These are phyloP conservation scores for Basidiobolus meristosporus DNA, from an alignment of 371 early-diverging fungal genomes.

Conservation along the genomic window DNA sequence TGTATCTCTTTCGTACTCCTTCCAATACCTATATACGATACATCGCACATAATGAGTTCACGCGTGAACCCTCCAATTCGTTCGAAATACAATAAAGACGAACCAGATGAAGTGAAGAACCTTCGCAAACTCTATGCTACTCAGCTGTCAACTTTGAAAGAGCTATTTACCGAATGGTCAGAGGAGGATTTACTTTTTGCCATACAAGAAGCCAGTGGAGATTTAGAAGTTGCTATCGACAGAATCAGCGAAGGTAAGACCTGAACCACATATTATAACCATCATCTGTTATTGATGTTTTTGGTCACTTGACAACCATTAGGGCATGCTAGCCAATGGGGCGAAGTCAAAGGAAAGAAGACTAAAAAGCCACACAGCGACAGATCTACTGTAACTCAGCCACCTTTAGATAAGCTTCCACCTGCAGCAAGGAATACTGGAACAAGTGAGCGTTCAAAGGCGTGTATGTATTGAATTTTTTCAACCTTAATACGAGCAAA, in stretches of 20 bases:
- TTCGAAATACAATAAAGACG: too few relatives aligned
- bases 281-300: neutral
- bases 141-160: slow-evolving; percentile 49
- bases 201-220: slow-evolving; percentile 71
- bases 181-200: slow-evolving; percentile 74
- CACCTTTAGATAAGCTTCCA: too few relatives aligned
- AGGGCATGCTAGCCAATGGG: slow-evolving; percentile 81
- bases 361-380: slow-evolving; percentile 9
- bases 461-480: too few relatives aligned
- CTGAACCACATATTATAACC: neutral
- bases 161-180: slow-evolving; percentile 76
- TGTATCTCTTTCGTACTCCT: too few relatives aligned
- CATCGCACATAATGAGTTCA: too few relatives aligned
- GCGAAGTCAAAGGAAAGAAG: slow-evolving; percentile 75
- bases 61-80: too few relatives aligned
- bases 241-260: slow-evolving; percentile 72
- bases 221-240: slow-evolving; percentile 56
- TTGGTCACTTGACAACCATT: slow-evolving; percentile 1
- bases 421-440: too few relatives aligned
- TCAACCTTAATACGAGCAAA: too few relatives aligned
- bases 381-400: slow-evolving; percentile 2
- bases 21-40: too few relatives aligned
- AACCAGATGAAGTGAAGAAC: slow-evolving; percentile 39
- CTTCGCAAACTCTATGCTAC: slow-evolving; percentile 38
- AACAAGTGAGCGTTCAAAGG: too few relatives aligned